Evolutionary conservation across 1,284 basidiomycete genomes (phyloP).

Genomic region (Porodaedalea pini): DNA sequence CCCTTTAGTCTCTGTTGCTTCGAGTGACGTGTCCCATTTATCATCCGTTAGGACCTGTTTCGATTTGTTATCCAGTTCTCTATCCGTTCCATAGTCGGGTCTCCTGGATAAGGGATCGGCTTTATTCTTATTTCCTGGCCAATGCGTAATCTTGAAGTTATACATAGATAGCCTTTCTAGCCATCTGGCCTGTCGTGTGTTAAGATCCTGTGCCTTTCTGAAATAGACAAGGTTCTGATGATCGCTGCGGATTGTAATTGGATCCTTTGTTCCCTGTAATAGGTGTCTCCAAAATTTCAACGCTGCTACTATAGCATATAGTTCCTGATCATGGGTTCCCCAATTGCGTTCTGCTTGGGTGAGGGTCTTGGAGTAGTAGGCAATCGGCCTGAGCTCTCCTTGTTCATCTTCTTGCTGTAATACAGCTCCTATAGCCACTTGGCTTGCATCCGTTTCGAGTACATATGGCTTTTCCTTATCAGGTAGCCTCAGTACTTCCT

Average conservation of each 20-base stretch:
- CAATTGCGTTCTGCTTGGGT: slow-evolving; percentile 34
- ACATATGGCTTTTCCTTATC: slow-evolving; percentile 14
- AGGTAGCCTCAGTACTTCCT: slow-evolving; percentile 20
- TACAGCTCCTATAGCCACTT: slow-evolving; percentile 21
- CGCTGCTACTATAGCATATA: slow-evolving; percentile 32
- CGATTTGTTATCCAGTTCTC: slow-evolving; percentile 6
- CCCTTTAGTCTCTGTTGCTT: not conserved
- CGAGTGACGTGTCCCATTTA: not conserved
- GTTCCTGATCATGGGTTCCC: slow-evolving; percentile 36
- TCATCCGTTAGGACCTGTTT: slow-evolving; percentile 11
- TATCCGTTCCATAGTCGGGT: slow-evolving; percentile 18
- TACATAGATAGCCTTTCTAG: slow-evolving; percentile 25
- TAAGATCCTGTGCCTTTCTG: slow-evolving; percentile 23
- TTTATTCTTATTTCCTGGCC: slow-evolving; percentile 26
- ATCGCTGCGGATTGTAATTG: slow-evolving; percentile 29
- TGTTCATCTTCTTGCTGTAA: slow-evolving; percentile 23
- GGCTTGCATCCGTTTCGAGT: slow-evolving; percentile 19
- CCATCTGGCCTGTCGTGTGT: slow-evolving; percentile 32
- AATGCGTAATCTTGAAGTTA: slow-evolving; percentile 28
- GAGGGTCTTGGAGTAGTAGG: slow-evolving; percentile 28
- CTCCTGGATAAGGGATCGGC: slow-evolving; percentile 31
- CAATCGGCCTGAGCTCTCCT: slow-evolving; percentile 26
- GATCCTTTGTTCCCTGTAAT: slow-evolving; percentile 23
- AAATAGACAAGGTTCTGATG: slow-evolving; percentile 33
- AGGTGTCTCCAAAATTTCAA: slow-evolving; percentile 35